A percentile compares a stretch with the other conserved stretches of the same genome.
These are phyloP conservation scores for Lactarius hatsudake DNA, from an alignment of 768 basidiomycete genomes.

Conservation along the genomic window DNA sequence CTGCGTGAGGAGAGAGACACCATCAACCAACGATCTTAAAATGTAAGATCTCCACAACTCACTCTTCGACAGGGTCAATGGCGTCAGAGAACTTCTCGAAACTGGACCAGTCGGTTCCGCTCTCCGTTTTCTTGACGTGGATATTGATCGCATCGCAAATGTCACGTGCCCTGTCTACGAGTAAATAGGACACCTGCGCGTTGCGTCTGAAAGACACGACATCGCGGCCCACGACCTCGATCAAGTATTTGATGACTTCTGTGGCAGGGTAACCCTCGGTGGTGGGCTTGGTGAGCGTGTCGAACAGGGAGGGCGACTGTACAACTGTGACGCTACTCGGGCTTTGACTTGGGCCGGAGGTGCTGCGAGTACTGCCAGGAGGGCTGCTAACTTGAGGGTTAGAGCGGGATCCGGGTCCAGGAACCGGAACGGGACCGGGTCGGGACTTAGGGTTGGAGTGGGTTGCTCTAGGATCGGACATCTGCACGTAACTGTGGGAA, in stretches of 20 bases:
- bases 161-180: conserved; percentile 27
- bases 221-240: conserved; percentile 23
- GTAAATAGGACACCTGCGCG: conserved; percentile 26
- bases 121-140: conserved; percentile 21
- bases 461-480: not conserved
- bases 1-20: not conserved
- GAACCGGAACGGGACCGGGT: not conserved
- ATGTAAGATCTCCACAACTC: not conserved
- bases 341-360: not conserved
- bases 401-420: not conserved
- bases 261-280: conserved; percentile 22
- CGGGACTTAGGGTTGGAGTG: not conserved
- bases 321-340: not conserved
- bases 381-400: not conserved
- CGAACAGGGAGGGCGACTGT: not conserved
- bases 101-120: conserved; percentile 22
- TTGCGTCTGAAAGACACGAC: conserved; percentile 26
- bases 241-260: conserved; percentile 26
- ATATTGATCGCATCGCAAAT: conserved; percentile 26
- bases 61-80: conserved; percentile 30
- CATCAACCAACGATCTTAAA: not conserved
- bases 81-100: conserved; percentile 26
- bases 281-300: not conserved
- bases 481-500: not conserved
- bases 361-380: not conserved